Conservation (phyloP, 1,284 basidiomycete genomes). For the Cutaneotrichosporon cyanovorans region DNA sequence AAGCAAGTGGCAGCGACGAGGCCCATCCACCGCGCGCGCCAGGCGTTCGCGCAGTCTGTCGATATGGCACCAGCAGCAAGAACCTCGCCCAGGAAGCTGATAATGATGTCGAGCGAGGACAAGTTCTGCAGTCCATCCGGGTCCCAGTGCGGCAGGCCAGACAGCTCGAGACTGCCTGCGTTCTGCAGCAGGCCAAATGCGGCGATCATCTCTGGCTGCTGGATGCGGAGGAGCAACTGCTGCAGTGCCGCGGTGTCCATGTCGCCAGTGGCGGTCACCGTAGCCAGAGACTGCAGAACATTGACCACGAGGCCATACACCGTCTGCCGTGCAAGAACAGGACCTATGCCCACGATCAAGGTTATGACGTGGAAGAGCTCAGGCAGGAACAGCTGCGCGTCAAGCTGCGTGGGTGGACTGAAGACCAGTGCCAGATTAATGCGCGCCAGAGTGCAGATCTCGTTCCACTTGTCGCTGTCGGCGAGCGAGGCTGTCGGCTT, state of each 20-base stretch:
- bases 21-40: constrained; percentile 90
- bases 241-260: constrained; percentile 33
- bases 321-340: constrained; percentile 64
- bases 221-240: constrained; percentile 57
- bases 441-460: constrained; percentile 70
- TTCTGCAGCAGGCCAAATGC: constrained; percentile 60
- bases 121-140: constrained; percentile 57
- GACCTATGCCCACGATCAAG: constrained; percentile 65
- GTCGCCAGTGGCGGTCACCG: constrained; percentile 23
- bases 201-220: constrained; percentile 54
- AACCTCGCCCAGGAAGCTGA: constrained; percentile 58
- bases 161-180: constrained; percentile 21
- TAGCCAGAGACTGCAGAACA: constrained; percentile 60
- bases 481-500: constrained; percentile 57
- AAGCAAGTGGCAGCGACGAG: constrained; percentile 86
- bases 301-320: constrained; percentile 75
- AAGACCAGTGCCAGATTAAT: constrained; percentile 65
- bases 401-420: constrained; percentile 56
- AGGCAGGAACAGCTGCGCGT: constrained; percentile 70
- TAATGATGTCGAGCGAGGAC: constrained; percentile 61
- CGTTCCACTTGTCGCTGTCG: constrained; percentile 71
- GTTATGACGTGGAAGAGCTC: constrained; percentile 72
- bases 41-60: constrained; percentile 73
- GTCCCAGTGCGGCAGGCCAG: constrained; percentile 33
- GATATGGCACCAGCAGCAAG: constrained; percentile 55